Percentiles rank a stretch among this genome's conserved stretches.
Evolutionary conservation across 345 rosid genomes (phyloP).

Genomic region (Punica granatum): DNA sequence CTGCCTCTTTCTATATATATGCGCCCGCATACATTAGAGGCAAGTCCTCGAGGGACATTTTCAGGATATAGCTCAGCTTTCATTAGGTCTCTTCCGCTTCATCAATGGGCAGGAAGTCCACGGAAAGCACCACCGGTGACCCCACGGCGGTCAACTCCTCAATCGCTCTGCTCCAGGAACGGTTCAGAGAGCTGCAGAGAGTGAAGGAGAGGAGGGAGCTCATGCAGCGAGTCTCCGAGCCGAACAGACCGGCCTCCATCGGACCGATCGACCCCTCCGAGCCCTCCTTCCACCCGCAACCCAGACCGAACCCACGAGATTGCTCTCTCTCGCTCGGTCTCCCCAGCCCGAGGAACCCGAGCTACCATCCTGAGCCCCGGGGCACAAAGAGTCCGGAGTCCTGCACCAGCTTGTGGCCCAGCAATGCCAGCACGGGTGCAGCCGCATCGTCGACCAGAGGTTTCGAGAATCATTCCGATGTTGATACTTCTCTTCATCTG

Average conservation of each 20-base stretch:
- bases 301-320: background rate
- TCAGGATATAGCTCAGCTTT: background rate
- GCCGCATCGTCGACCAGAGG: slow-evolving; percentile 22
- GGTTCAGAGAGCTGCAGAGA: slow-evolving; percentile 56
- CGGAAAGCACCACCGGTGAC: slow-evolving; percentile 17
- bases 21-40: background rate
- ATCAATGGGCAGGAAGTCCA: slow-evolving; percentile 38
- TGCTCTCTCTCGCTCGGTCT: slow-evolving; percentile 45
- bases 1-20: background rate
- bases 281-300: slow-evolving; percentile 6
- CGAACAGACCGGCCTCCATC: slow-evolving; percentile 12
- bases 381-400: slow-evolving; percentile 8
- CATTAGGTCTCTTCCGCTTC: too few relatives aligned
- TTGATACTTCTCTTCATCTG: slow-evolving; percentile 75
- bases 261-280: background rate
- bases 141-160: slow-evolving; percentile 40
- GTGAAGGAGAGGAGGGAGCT: slow-evolving; percentile 53
- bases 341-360: slow-evolving; percentile 3
- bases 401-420: slow-evolving; percentile 23
- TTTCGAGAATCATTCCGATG: slow-evolving; percentile 38
- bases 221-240: slow-evolving; percentile 28
- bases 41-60: background rate
- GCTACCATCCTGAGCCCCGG: slow-evolving; percentile 13
- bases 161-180: slow-evolving; percentile 61
- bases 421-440: background rate